phyloP scores from a whole-genome alignment of 2,329 filamentous ascomycete species.

The Parastagonospora nodorum region DNA sequence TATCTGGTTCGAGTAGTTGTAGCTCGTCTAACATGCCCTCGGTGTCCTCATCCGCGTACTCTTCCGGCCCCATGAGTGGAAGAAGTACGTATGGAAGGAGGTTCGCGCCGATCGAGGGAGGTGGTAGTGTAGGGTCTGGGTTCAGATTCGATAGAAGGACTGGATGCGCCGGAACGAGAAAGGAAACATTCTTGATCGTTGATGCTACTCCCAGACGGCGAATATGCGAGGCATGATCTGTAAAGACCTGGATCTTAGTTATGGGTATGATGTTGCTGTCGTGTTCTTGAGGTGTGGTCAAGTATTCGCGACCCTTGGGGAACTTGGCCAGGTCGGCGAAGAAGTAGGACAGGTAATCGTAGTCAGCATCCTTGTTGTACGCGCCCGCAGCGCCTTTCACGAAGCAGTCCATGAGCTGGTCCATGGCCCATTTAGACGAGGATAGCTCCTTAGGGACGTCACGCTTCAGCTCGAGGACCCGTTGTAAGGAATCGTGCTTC shows the following conservation, averaged over 20 bases:
- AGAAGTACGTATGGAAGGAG: slow-evolving; percentile 87
- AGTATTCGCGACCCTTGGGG: slow-evolving; percentile 73
- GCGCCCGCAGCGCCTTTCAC: slow-evolving; percentile 84
- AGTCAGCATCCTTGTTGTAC: slow-evolving; percentile 85
- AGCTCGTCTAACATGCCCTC: slow-evolving; percentile 87
- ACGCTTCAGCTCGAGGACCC: slow-evolving; percentile 71
- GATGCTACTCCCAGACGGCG: slow-evolving; percentile 92
- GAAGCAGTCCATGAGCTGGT: slow-evolving; percentile 94
- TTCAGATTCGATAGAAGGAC: slow-evolving; percentile 62
- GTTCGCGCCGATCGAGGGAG: slow-evolving; percentile 70
- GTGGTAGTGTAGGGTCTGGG: slow-evolving; percentile 35
- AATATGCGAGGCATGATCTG: slow-evolving; percentile 82
- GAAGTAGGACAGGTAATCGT: slow-evolving; percentile 90
- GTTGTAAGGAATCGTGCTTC: slow-evolving; percentile 76
- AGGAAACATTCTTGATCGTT: slow-evolving; percentile 92
- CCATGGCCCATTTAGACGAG: slow-evolving; percentile 74
- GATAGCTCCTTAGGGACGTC: slow-evolving; percentile 70
- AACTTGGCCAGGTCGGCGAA: slow-evolving; percentile 91
- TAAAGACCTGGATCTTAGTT: slow-evolving; percentile 92
- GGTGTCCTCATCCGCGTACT: slow-evolving; percentile 85
- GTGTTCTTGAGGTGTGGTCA: slow-evolving; percentile 74
- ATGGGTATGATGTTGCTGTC: slow-evolving; percentile 81
- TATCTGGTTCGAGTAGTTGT: slow-evolving; percentile 87
- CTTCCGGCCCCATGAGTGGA: slow-evolving; percentile 85
- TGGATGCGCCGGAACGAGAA: slow-evolving; percentile 76